These are phyloP conservation scores for Cyclanthera cordifolia DNA, from an alignment of 306 rosid genomes.

Conservation along the genomic window DNA sequence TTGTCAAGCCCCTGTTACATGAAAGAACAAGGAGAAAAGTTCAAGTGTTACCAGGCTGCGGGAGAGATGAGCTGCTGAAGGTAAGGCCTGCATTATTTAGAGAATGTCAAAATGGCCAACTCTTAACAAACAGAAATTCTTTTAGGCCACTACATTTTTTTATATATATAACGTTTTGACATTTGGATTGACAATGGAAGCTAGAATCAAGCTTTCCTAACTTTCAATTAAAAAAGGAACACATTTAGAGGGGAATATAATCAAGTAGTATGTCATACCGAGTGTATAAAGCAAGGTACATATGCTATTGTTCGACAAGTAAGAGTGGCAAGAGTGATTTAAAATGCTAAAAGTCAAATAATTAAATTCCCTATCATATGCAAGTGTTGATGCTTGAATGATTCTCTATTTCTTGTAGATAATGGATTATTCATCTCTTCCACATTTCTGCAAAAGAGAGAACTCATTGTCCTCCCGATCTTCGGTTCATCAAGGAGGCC, in stretches of 20 bases:
- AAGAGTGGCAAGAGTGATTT: conserved; percentile 12
- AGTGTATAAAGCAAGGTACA: conserved; percentile 10
- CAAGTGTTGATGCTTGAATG: not conserved
- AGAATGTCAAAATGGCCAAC: not conserved
- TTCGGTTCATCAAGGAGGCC: conserved; percentile 33
- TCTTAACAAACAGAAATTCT: not conserved
- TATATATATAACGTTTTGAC: not conserved
- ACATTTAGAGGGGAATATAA: no score
- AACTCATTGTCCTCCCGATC: conserved; percentile 65
- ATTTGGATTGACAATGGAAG: not conserved
- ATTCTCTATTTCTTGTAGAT: conserved; percentile 42
- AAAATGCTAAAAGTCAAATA: conserved; percentile 2
- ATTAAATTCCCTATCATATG: not conserved
- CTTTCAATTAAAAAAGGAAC: not conserved
- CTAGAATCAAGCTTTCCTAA: not conserved
- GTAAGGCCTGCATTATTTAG: conserved; percentile 22
- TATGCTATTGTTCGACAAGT: conserved; percentile 2
- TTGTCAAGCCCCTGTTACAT: conserved; percentile 92
- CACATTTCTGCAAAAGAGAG: conserved; percentile 73
- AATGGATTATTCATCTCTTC: conserved; percentile 76
- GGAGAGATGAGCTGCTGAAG: conserved; percentile 81
- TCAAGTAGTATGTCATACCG: not conserved
- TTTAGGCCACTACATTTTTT: not conserved
- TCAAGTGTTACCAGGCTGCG: conserved; percentile 73
- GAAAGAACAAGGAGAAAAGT: conserved; percentile 84